A percentile compares a stretch with the other conserved stretches of the same genome.
These are phyloP conservation scores for Phylloporus arenicola DNA, from an alignment of 768 basidiomycete species.

Conservation along the genomic window DNA sequence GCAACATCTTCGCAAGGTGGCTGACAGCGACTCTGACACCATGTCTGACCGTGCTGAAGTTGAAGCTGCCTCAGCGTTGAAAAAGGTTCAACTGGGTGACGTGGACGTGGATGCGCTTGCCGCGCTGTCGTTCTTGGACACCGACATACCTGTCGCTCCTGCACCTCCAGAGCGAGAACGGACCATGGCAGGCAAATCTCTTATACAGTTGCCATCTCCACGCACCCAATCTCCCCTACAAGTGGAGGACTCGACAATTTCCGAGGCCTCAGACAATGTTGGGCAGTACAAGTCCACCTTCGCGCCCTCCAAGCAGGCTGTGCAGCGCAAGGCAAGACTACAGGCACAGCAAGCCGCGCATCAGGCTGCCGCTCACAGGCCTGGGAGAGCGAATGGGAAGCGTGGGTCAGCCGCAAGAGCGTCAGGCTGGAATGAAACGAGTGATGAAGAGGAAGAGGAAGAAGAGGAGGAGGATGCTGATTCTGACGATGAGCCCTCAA, in stretches of 20 bases:
- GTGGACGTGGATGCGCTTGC: constrained; percentile 68
- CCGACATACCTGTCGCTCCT: constrained; percentile 22
- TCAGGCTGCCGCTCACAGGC: constrained; percentile 70
- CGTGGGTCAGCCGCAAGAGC: constrained; percentile 37
- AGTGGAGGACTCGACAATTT: constrained; percentile 22
- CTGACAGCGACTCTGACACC: constrained; percentile 31
- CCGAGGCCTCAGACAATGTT: constrained; percentile 24
- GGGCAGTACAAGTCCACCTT: constrained; percentile 78
- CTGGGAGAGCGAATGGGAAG: constrained; percentile 51
- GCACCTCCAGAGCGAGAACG: constrained; percentile 18
- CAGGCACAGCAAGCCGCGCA: constrained; percentile 82
- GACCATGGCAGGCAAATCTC: constrained; percentile 1
- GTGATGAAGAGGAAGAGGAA: constrained; percentile 70
- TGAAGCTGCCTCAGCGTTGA: constrained; percentile 3
- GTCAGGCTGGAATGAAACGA: constrained; percentile 59
- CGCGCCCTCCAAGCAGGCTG: constrained; percentile 76
- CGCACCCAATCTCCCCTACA: constrained; percentile 28
- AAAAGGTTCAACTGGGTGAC: constrained; percentile 37
- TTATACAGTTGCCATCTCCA: constrained; percentile 21
- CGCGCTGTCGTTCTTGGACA: constrained; percentile 69
- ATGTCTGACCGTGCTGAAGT: constrained; percentile 25
- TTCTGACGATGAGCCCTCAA: constrained; percentile 47
- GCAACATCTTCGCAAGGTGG: constrained; percentile 21
- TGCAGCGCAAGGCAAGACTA: constrained; percentile 76
- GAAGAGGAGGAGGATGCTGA: constrained; percentile 62